Conservation (phyloP, 352 stramenopile genomes). For the Pythium pyrilobum region DNA sequence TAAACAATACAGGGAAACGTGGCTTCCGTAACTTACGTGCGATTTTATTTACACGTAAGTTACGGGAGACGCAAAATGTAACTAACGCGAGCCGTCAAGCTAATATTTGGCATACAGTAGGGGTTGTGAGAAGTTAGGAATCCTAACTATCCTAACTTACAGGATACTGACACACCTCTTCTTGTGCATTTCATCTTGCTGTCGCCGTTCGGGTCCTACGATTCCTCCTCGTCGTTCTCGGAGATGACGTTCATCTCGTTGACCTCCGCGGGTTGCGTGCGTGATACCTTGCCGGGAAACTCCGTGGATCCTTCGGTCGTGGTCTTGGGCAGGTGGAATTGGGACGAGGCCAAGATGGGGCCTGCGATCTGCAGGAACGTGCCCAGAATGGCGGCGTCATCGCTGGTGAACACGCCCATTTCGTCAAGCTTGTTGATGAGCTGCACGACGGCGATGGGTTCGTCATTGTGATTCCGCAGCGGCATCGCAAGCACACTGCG, state of each 20-base stretch:
- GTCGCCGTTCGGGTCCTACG: slow-evolving; percentile 1
- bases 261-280: slow-evolving; percentile 32
- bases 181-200: not conserved
- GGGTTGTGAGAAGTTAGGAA: too few relatives aligned
- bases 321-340: slow-evolving; percentile 62
- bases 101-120: too few relatives aligned
- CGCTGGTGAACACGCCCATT: slow-evolving; percentile 62
- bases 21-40: too few relatives aligned
- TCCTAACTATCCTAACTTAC: too few relatives aligned
- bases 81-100: too few relatives aligned
- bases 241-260: slow-evolving; percentile 82
- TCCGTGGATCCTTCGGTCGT: slow-evolving; percentile 51
- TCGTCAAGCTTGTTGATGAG: slow-evolving; percentile 86
- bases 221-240: slow-evolving; percentile 72
- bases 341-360: slow-evolving; percentile 82
- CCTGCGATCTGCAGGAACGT: slow-evolving; percentile 88
- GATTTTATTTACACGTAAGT: too few relatives aligned
- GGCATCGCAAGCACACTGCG: slow-evolving; percentile 86
- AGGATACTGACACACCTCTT: too few relatives aligned
- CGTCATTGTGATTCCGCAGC: slow-evolving; percentile 60
- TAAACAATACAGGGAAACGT: too few relatives aligned
- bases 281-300: slow-evolving; percentile 48
- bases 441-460: slow-evolving; percentile 85
- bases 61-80: too few relatives aligned
- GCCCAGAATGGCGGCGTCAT: slow-evolving; percentile 85